Percentiles rank a stretch among this genome's conserved stretches.
Evolutionary conservation across 2,329 filamentous ascomycete species (phyloP).

Genomic region (Beauveria pseudobassiana): DNA sequence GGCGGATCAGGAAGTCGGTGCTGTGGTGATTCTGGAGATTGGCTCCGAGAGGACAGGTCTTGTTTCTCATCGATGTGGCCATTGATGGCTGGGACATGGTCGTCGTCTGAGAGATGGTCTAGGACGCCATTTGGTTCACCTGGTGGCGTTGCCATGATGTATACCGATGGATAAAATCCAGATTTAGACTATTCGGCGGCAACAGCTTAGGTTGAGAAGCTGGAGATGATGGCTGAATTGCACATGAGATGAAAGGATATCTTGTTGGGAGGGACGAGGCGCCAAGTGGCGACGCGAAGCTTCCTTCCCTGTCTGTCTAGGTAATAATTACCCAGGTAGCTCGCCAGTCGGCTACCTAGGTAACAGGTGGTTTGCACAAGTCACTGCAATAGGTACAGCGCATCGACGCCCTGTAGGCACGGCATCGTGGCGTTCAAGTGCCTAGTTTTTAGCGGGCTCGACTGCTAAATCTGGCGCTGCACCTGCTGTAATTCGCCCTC

Average conservation of each 20-base stretch:
- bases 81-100: background rate
- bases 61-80: background rate
- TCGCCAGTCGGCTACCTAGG: too few species aligned
- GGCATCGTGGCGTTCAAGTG: background rate
- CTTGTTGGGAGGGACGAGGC: background rate
- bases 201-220: too few species aligned
- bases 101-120: background rate
- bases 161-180: background rate
- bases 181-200: background rate
- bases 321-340: background rate
- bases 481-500: background rate
- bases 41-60: background rate
- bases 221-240: background rate
- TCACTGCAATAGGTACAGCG: background rate
- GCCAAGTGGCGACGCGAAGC: background rate
- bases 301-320: background rate
- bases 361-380: background rate
- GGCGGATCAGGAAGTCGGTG: background rate
- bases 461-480: background rate
- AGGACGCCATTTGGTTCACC: conserved; percentile 4
- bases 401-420: background rate
- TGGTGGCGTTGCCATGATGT: background rate
- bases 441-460: background rate
- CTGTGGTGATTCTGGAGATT: background rate
- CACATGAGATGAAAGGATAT: background rate